Base-by-base conservation (phyloP, 1,284 basidiomycete species). In the Boletellus deceptivus region DNA sequence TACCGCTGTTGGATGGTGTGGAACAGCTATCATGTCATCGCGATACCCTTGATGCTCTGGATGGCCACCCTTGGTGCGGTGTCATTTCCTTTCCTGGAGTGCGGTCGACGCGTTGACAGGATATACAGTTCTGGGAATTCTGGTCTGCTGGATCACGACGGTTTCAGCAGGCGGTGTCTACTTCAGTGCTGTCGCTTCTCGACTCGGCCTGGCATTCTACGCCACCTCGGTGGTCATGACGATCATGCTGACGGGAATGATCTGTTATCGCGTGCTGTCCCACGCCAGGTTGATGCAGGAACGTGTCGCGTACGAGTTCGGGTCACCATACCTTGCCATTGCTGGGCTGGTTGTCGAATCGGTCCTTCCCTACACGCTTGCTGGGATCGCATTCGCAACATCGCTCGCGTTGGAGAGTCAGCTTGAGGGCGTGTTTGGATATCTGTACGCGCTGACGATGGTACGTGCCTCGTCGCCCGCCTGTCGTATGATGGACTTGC, bases 41-140 rank as follows among this genome's bases (percentile, higher is more conserved):
- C 54, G 3, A 3, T 50, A 20, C 61, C 60, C 1, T 48, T 25
- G 11, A 41, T 61, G 18, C 39, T 61, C 13, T 62, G 54, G 59
- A 4, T 51, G 3, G 17, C 13, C 0, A 53, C 49, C 3, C 24
- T 56, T 0, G 49, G 60, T 63, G 13, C 46, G 31, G 13, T 10
- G 22, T 6, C 16, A 3, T 2, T 31, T 38, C 34, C 35, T 24
- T 18, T 3, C n/a, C 11, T 38, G 6, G 18, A 34, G n/a, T 6
- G 8, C 34, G 24, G 5, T 45, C 3, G 42, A 8, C 6, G 4
- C 9, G 17, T 27, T 25, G 6, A n/a, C 16, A 3, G 38, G 3
- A 27, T 22, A 37, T 18, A 11, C 20, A 57, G 58, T 6, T 3
- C n/a, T 58, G 4, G 59, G 58, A 16, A 37, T 55, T 4, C 0